Percentiles rank a stretch among this genome's conserved stretches.
Conservation (phyloP, 2,329 filamentous ascomycete genomes). For the Neopestalotiopsis clavispora region DNA sequence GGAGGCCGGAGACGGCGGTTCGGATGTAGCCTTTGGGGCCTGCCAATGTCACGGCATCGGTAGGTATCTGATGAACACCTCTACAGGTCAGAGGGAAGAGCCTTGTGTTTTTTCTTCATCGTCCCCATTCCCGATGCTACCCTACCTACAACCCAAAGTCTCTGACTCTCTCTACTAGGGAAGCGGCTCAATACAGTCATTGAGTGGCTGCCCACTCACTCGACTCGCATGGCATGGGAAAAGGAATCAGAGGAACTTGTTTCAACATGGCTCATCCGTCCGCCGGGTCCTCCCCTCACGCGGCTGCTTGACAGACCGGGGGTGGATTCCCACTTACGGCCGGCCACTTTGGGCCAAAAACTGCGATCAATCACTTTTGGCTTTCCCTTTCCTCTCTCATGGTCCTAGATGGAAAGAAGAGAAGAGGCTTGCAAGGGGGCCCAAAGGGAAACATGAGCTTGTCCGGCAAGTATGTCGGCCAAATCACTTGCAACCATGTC, state of each 20-base stretch:
- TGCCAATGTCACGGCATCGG: constrained; percentile 9
- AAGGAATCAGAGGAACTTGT: not conserved
- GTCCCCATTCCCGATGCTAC: constrained; percentile 2
- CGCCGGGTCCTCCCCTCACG: not conserved
- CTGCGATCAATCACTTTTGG: not conserved
- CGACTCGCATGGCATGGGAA: not conserved
- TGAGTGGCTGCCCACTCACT: not conserved
- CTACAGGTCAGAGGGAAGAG: constrained; percentile 2
- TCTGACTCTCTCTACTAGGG: not conserved
- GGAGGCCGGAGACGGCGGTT: not conserved
- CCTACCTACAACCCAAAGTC: not conserved
- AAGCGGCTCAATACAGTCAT: not conserved
- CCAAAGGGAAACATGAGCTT: not conserved
- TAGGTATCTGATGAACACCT: constrained; percentile 9
- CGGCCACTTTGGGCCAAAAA: not conserved
- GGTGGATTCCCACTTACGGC: not conserved
- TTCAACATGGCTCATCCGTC: not conserved
- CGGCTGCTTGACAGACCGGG: not conserved
- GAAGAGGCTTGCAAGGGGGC: not conserved
- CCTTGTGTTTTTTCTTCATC: not conserved
- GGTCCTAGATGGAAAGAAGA: not conserved
- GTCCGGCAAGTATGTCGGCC: constrained; percentile 8
- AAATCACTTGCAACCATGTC: constrained; percentile 14
- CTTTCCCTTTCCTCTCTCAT: not conserved
- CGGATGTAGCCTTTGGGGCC: not conserved